Base-by-base conservation (phyloP, 1,284 basidiomycete species). In the Apiotrichum laibachii region DNA sequence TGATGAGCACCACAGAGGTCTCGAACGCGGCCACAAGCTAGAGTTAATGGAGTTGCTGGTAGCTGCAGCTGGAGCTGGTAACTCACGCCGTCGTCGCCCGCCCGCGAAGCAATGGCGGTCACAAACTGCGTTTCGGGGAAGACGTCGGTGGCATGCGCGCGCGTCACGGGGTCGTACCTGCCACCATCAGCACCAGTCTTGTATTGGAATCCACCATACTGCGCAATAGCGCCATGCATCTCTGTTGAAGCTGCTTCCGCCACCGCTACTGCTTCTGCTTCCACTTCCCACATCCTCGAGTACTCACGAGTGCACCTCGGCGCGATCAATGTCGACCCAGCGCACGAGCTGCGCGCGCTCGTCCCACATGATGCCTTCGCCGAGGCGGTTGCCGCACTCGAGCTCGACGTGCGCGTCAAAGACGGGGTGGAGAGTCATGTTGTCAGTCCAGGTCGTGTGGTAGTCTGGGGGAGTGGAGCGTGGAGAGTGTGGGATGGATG, bases 311-410 rank as follows among this genome's bases (percentile, higher is more conserved):
- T 78, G 73, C 43, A 78, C 58, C 48, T 71, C 60, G 1, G 71
- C 64, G 3, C 58, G 52, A 21, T 70, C 65, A 54, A 78, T 72
- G 59, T 77, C 77, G 19, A 78, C 69, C 75, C 75, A 78, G 55
- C 74, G 71, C 3, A 77, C 56, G 4, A 71, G 60, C 43, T 69
- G 52, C 21, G 66, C 68, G 56, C 63, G 60, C 8, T 66, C 64
- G 56, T 77, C 72, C 77, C 77, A 78, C 21, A 75, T 54, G 46
- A 73, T 69, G 42, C 77, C 76, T 33, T 49, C 47, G 47, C 47
- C 47, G 33, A 49, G 47, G 26, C 45, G 45, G 45, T 44, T 44
- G n/a, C 8, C 19, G 43, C 43, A 21, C 19, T 8, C 19, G 43
- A 44, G 43, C 43, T 44, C 43, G 43, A 44, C 43, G 43, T 19